Evolutionary conservation across 306 rosid genomes (phyloP).

Genomic region (Ochetophila trinervis): DNA sequence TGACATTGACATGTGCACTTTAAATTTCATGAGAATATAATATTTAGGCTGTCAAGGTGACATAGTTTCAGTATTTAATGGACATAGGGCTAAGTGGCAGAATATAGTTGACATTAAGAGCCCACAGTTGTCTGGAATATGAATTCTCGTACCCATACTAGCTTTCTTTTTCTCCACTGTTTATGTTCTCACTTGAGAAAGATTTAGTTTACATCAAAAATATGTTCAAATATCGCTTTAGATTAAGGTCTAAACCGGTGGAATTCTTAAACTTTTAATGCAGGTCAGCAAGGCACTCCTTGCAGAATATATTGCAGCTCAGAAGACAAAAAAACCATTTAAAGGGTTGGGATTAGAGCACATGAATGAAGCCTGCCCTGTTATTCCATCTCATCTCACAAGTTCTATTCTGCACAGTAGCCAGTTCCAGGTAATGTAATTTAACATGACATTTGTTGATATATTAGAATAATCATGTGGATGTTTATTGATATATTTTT

Average conservation of each 20-base stretch:
- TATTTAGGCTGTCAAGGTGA: too few relatives aligned
- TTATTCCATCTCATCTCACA: conserved; percentile 61
- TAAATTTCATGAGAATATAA: too few relatives aligned
- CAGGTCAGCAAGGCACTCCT: conserved; percentile 96
- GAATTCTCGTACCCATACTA: too few relatives aligned
- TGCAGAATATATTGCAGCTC: conserved; percentile 53
- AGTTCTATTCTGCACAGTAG: conserved; percentile 52
- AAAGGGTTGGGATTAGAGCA: conserved; percentile 79
- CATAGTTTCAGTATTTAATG: too few relatives aligned
- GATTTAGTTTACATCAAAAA: neutral
- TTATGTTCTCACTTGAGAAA: too few relatives aligned
- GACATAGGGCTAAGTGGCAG: too few relatives aligned
- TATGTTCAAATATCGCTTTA: neutral
- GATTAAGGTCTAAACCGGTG: conserved; percentile 1
- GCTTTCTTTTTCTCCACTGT: too few relatives aligned
- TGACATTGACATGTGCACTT: too few relatives aligned
- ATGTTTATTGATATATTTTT: conserved; percentile 25
- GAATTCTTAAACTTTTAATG: conserved; percentile 22
- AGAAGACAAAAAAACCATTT: conserved; percentile 65
- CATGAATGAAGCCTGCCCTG: conserved; percentile 71
- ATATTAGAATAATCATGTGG: neutral
- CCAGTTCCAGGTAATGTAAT: conserved; percentile 69
- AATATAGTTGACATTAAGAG: too few relatives aligned
- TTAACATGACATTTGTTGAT: conserved; percentile 9
- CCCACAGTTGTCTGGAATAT: too few relatives aligned